A percentile compares a stretch with the other conserved stretches of the same genome.
These are phyloP conservation scores for Nicotiana sylvestris DNA, from an alignment of 257 asterid genomes.

Conservation along the genomic window DNA sequence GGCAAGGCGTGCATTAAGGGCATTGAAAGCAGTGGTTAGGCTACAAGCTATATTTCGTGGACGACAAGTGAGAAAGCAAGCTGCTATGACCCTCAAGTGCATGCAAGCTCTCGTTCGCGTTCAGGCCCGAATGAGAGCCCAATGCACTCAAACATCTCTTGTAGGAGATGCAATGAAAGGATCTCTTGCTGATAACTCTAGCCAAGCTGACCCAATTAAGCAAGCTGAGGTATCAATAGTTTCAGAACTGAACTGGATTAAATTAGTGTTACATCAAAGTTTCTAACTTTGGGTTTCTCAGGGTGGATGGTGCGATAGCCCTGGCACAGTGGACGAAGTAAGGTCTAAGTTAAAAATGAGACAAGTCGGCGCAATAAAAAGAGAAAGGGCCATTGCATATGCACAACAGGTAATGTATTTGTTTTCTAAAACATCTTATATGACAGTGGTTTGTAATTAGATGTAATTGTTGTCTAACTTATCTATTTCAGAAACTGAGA, in stretches of 20 bases:
- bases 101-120: conserved; percentile 89
- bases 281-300: conserved; percentile 15
- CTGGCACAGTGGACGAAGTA: conserved; percentile 64
- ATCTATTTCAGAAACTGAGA: conserved; percentile 29
- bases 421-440: not conserved
- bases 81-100: conserved; percentile 73
- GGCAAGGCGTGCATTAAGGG: conserved; percentile 92
- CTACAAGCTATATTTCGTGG: conserved; percentile 95
- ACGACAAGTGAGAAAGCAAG: conserved; percentile 72
- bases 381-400: conserved; percentile 82
- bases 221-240: conserved; percentile 55
- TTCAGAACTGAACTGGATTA: not conserved
- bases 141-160: conserved; percentile 31
- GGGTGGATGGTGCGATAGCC: conserved; percentile 87
- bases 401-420: conserved; percentile 58
- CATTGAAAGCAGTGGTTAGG: conserved; percentile 79
- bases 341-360: conserved; percentile 71
- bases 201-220: conserved; percentile 39
- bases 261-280: not conserved
- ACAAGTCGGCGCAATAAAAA: conserved; percentile 80
- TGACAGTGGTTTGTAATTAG: not conserved
- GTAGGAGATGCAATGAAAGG: conserved; percentile 22
- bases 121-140: conserved; percentile 81
- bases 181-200: conserved; percentile 6
- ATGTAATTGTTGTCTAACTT: not conserved